phyloP scores from a whole-genome alignment of 2,329 filamentous ascomycete genomes.

The Bipolaris sorokiniana region DNA sequence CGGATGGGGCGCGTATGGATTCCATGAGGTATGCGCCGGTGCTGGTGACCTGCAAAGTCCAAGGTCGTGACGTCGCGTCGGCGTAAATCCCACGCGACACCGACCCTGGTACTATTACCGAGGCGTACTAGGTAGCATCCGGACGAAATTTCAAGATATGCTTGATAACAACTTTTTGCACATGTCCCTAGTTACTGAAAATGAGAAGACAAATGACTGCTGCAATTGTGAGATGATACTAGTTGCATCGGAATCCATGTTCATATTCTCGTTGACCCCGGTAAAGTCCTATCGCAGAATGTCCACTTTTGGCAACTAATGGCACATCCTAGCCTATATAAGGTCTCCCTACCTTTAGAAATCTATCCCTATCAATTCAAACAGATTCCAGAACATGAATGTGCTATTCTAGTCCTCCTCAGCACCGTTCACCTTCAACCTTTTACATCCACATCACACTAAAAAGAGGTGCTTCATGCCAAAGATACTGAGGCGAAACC shows the following conservation, averaged over 20 bases:
- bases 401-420: too few species aligned
- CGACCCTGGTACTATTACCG: slow-evolving; percentile 10
- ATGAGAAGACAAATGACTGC: background rate
- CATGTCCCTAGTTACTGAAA: background rate
- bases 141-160: slow-evolving; percentile 5
- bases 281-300: background rate
- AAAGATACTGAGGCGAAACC: background rate
- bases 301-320: background rate
- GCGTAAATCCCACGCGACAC: slow-evolving; percentile 26
- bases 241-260: background rate
- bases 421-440: too few species aligned
- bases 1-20: slow-evolving; percentile 25
- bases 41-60: slow-evolving; percentile 4
- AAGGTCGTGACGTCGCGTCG: slow-evolving; percentile 33
- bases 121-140: slow-evolving; percentile 1
- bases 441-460: background rate
- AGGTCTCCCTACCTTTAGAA: background rate
- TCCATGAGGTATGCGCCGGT: slow-evolving; percentile 31
- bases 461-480: background rate
- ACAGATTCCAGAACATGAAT: background rate
- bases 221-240: background rate
- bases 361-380: background rate
- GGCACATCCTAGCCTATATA: background rate
- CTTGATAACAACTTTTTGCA: background rate
- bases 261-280: background rate